These are phyloP conservation scores for Aureobasidium sp. DNA, from an alignment of 2,329 filamentous ascomycete species.

Conservation along the genomic window DNA sequence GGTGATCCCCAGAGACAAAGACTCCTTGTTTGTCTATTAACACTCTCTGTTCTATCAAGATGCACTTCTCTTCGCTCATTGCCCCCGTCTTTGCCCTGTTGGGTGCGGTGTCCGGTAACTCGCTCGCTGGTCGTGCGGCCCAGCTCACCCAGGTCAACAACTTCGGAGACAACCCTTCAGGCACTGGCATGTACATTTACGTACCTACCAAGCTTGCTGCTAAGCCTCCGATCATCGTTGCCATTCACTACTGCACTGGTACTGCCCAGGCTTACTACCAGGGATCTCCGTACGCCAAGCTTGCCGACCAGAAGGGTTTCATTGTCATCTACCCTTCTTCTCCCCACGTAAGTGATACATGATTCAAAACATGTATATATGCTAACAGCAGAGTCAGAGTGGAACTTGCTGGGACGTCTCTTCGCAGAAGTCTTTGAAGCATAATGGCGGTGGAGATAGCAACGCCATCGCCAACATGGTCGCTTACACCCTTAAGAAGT, in stretches of 20 bases:
- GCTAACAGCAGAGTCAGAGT: neutral
- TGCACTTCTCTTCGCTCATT: constrained; percentile 6
- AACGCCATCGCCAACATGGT: constrained; percentile 53
- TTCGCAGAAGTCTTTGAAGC: constrained; percentile 43
- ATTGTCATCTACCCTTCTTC: constrained; percentile 51
- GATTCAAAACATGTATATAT: neutral
- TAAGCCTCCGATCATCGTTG: constrained; percentile 19
- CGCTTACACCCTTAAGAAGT: constrained; percentile 43
- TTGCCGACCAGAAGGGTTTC: constrained; percentile 45
- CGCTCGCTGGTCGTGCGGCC: constrained; percentile 2
- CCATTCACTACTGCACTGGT: constrained; percentile 47
- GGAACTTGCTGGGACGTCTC: constrained; percentile 53
- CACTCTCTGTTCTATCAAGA: neutral
- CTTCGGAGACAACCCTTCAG: constrained; percentile 2
- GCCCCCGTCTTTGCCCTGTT: constrained; percentile 1
- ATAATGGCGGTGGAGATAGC: constrained; percentile 49
- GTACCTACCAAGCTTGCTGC: constrained; percentile 17
- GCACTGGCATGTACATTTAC: constrained; percentile 14
- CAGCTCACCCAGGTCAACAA: constrained; percentile 3
- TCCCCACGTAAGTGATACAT: constrained; percentile 30
- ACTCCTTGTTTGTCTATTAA: neutral
- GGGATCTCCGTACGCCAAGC: constrained; percentile 38
- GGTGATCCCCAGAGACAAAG: neutral
- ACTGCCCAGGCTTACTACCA: constrained; percentile 42
- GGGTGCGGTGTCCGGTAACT: neutral